A percentile compares a stretch with the other conserved stretches of the same genome.
phyloP scores from a whole-genome alignment of 352 stramenopile genomes.

The Pythium chondricola region DNA sequence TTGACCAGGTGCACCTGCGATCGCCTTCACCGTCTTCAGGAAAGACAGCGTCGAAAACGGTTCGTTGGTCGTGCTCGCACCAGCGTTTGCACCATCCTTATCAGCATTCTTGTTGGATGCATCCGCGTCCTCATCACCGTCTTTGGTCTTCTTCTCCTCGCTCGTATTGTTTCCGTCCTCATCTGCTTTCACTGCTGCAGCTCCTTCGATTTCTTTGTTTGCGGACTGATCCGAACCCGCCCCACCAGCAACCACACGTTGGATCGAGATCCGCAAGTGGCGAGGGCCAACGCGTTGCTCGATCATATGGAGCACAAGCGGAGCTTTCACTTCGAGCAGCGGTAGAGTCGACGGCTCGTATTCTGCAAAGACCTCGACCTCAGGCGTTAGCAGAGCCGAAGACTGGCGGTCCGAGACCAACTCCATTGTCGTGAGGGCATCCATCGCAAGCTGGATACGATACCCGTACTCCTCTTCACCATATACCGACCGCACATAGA shows the following conservation, averaged over 20 bases:
- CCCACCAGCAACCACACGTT: conserved; percentile 61
- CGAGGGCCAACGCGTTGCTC: conserved; percentile 74
- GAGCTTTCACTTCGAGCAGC: conserved; percentile 77
- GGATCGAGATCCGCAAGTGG: conserved; percentile 67
- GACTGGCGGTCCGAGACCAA: conserved; percentile 60
- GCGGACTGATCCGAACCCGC: conserved; percentile 1
- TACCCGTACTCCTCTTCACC: conserved; percentile 84
- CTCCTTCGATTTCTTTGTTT: conserved; percentile 20
- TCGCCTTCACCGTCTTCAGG: conserved; percentile 73
- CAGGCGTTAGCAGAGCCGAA: conserved; percentile 53
- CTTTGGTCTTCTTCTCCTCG: conserved; percentile 32
- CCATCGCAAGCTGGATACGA: conserved; percentile 79
- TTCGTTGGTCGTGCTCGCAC: conserved; percentile 16
- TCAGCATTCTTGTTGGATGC: conserved; percentile 11
- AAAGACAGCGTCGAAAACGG: conserved; percentile 76
- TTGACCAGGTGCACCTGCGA: conserved; percentile 66
- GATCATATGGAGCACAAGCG: conserved; percentile 84
- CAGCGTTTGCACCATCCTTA: conserved; percentile 13
- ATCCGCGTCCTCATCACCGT: conserved; percentile 28
- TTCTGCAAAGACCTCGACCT: conserved; percentile 82
- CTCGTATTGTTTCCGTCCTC: conserved; percentile 23
- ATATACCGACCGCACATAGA: conserved; percentile 73
- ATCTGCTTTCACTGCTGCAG: conserved; percentile 14
- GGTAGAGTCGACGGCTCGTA: conserved; percentile 68
- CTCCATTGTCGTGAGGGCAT: conserved; percentile 82